A percentile compares a stretch with the other conserved stretches of the same genome.
phyloP scores from a whole-genome alignment of 768 basidiomycete species.

The Serendipita sp. region DNA sequence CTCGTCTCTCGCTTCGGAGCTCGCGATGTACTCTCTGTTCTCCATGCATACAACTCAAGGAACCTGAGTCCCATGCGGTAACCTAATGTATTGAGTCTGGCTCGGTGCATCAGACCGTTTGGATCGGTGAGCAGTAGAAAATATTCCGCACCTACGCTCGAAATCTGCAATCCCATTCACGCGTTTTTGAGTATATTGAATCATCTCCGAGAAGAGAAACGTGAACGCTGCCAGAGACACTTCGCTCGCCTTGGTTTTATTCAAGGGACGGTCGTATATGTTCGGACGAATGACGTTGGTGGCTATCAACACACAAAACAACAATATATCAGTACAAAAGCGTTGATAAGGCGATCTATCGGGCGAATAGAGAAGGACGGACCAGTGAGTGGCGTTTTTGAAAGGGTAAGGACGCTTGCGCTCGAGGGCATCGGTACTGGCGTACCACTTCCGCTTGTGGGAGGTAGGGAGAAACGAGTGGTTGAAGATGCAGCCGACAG shows the following conservation, averaged over 20 bases:
- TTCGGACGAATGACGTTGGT: slow-evolving; percentile 40
- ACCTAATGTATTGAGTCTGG: slow-evolving; percentile 78
- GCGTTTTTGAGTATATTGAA: slow-evolving; percentile 92
- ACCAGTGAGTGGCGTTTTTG: background rate
- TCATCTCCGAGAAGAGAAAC: slow-evolving; percentile 85
- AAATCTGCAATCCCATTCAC: slow-evolving; percentile 91
- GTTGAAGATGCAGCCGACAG: slow-evolving; percentile 37
- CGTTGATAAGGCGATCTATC: background rate
- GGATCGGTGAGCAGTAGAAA: background rate
- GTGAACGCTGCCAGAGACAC: slow-evolving; percentile 72
- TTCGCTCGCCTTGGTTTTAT: slow-evolving; percentile 73
- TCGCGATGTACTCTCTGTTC: slow-evolving; percentile 60
- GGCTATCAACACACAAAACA: background rate
- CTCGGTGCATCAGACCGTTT: background rate
- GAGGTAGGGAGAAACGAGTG: slow-evolving; percentile 54
- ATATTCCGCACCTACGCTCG: slow-evolving; percentile 57
- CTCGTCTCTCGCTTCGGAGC: slow-evolving; percentile 87
- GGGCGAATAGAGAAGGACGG: background rate
- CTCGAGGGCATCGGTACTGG: slow-evolving; percentile 4
- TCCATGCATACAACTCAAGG: slow-evolving; percentile 74
- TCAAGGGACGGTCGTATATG: slow-evolving; percentile 80
- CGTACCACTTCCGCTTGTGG: slow-evolving; percentile 32
- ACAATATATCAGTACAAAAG: background rate
- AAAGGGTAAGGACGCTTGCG: background rate
- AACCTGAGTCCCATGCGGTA: slow-evolving; percentile 83